Evolutionary conservation across 192 early-diverging fungal genomes (phyloP).

Genomic region (Phlyctochytrium bullatum): DNA sequence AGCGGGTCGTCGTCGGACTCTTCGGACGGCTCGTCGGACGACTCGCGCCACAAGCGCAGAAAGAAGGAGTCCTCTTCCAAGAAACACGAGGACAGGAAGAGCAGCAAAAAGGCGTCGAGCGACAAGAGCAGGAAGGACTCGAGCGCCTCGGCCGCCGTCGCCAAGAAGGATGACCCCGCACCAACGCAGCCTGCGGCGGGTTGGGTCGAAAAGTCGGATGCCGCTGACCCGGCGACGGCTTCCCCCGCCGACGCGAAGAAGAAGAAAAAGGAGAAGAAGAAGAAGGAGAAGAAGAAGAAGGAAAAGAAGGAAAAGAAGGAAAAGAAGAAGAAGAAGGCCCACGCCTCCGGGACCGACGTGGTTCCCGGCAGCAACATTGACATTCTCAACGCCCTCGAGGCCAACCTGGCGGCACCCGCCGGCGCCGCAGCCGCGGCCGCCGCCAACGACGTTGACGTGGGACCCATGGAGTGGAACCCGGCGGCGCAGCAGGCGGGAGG

Average conservation of each 20-base stretch:
- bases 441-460: background rate
- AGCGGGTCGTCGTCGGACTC: too few species aligned
- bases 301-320: background rate
- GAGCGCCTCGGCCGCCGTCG: background rate
- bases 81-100: slow-evolving; percentile 9
- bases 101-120: slow-evolving; percentile 4
- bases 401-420: background rate
- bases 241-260: background rate
- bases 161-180: background rate
- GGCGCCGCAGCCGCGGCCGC: background rate
- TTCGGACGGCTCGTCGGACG: too few species aligned
- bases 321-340: slow-evolving; percentile 1
- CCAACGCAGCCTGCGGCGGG: slow-evolving; percentile 3
- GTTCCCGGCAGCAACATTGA: background rate
- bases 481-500: background rate
- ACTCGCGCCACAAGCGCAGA: background rate
- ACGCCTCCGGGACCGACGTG: background rate
- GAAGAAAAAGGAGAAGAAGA: slow-evolving; percentile 4
- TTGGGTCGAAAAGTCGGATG: background rate
- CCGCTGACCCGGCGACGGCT: background rate
- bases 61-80: background rate
- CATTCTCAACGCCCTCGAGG: background rate
- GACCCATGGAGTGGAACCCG: background rate
- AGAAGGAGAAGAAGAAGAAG: background rate
- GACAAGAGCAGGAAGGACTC: background rate